Evolutionary conservation across 2,329 filamentous ascomycete genomes (phyloP).

Genomic region (Ophiostoma montium): DNA sequence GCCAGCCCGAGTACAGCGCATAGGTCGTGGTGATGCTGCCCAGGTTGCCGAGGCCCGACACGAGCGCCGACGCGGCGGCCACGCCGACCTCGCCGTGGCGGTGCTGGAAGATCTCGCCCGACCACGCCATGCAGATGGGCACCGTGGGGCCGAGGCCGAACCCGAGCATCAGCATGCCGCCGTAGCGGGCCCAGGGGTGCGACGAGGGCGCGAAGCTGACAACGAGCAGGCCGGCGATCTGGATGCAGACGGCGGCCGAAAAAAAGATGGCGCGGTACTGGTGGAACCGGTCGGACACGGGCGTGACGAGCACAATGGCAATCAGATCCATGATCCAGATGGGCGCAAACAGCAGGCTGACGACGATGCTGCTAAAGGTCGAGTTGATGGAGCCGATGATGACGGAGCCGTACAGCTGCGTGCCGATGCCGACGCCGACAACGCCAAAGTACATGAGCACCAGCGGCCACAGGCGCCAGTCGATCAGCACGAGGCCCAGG

Average conservation of each 20-base stretch:
- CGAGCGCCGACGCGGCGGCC: conserved; percentile 69
- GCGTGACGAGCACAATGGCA: conserved; percentile 73
- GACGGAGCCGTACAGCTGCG: conserved; percentile 74
- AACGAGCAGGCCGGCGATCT: conserved; percentile 68
- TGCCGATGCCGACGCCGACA: conserved; percentile 81
- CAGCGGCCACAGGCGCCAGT: conserved; percentile 82
- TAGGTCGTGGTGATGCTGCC: conserved; percentile 82
- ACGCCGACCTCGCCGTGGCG: conserved; percentile 86
- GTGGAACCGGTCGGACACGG: conserved; percentile 78
- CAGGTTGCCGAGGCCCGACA: conserved; percentile 75
- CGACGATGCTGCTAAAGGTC: conserved; percentile 53
- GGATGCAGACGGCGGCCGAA: conserved; percentile 57
- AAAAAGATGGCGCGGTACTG: conserved; percentile 69
- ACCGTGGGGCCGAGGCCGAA: conserved; percentile 85
- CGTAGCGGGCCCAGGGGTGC: conserved; percentile 72
- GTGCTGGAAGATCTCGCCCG: conserved; percentile 75
- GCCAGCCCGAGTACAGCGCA: conserved; percentile 78
- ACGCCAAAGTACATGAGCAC: conserved; percentile 90
- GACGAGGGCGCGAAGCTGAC: conserved; percentile 54
- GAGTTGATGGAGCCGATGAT: conserved; percentile 73
- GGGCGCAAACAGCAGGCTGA: conserved; percentile 74
- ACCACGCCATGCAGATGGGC: conserved; percentile 90
- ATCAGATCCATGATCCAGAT: conserved; percentile 95
- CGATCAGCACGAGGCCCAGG: conserved; percentile 54
- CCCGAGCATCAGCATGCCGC: conserved; percentile 76